Conservation (phyloP, 805 yeast species). For the Kodamaea jinghongensis region DNA sequence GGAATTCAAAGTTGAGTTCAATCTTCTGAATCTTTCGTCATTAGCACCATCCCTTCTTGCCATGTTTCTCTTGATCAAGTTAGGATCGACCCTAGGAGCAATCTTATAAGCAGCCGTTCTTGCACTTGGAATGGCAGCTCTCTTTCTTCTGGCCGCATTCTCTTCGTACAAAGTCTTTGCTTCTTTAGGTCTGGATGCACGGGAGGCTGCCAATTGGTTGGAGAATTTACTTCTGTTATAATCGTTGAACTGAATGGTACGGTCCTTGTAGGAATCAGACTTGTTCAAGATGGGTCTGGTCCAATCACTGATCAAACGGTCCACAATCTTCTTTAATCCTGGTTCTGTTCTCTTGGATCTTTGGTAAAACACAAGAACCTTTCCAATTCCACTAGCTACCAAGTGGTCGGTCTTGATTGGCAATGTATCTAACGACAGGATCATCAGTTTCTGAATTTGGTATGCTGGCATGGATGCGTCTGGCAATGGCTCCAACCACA, state of each 20-base stretch:
- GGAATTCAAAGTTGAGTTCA: slow-evolving; percentile 56
- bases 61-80: slow-evolving; percentile 42
- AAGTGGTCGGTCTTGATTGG: slow-evolving; percentile 96
- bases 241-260: slow-evolving; percentile 63
- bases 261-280: slow-evolving; percentile 90
- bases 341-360: slow-evolving; percentile 87
- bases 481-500: slow-evolving; percentile 98
- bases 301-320: slow-evolving; percentile 93
- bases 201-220: slow-evolving; percentile 37
- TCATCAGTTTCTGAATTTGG: slow-evolving; percentile 87
- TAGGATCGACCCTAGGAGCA: slow-evolving; percentile 77
- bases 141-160: slow-evolving; percentile 84
- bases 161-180: slow-evolving; percentile 74
- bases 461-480: slow-evolving; percentile 98
- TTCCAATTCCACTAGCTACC: slow-evolving; percentile 92
- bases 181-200: slow-evolving; percentile 31
- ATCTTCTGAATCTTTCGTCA: slow-evolving; percentile 79
- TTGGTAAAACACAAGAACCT: slow-evolving; percentile 90
- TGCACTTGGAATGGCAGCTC: slow-evolving; percentile 96
- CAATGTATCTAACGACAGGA: slow-evolving; percentile 66
- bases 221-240: slow-evolving; percentile 60
- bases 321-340: slow-evolving; percentile 81
- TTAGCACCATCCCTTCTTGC: slow-evolving; percentile 47
- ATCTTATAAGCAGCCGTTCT: slow-evolving; percentile 84
- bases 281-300: slow-evolving; percentile 96